Percentiles rank a stretch among this genome's conserved stretches.
These are phyloP conservation scores for Simmondsia chinensis DNA, from an alignment of 148 eudicot species.

Conservation along the genomic window DNA sequence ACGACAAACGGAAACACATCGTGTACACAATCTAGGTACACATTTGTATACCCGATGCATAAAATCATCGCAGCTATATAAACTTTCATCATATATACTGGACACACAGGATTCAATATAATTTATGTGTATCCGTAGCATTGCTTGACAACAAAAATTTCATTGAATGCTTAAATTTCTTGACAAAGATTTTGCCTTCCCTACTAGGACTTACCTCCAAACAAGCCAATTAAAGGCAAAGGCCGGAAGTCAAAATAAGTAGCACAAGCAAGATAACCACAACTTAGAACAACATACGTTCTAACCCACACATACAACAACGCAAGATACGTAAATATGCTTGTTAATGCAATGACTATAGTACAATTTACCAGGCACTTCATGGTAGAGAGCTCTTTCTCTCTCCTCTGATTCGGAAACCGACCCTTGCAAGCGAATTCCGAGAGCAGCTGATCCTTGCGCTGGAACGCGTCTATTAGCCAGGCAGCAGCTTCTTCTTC, in stretches of 20 bases:
- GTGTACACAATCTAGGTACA: too few relatives aligned
- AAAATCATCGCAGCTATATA: too few relatives aligned
- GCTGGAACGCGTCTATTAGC: slow-evolving; percentile 40
- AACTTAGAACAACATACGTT: slow-evolving; percentile 39
- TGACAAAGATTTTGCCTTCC: too few relatives aligned
- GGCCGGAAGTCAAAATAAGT: slow-evolving; percentile 46
- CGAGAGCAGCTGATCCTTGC: slow-evolving; percentile 51
- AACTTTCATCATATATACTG: too few relatives aligned
- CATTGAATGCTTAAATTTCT: too few relatives aligned
- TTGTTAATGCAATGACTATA: slow-evolving; percentile 23
- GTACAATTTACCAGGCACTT: slow-evolving; percentile 42
- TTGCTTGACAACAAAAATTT: too few relatives aligned
- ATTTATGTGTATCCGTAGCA: too few relatives aligned
- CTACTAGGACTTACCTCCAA: too few relatives aligned
- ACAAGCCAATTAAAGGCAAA: slow-evolving; percentile 24
- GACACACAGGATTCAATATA: too few relatives aligned
- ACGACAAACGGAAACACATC: too few relatives aligned
- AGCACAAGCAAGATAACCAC: slow-evolving; percentile 46
- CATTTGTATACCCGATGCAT: too few relatives aligned
- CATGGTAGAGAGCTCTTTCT: slow-evolving; percentile 37
- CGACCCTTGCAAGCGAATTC: slow-evolving; percentile 39
- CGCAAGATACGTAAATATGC: slow-evolving; percentile 32
- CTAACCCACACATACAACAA: slow-evolving; percentile 41
- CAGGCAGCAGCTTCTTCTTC: slow-evolving; percentile 41
- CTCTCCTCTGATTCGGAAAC: slow-evolving; percentile 40